Conservation (phyloP, 1,139 yeast genomes). For the Candida smagusa region DNA sequence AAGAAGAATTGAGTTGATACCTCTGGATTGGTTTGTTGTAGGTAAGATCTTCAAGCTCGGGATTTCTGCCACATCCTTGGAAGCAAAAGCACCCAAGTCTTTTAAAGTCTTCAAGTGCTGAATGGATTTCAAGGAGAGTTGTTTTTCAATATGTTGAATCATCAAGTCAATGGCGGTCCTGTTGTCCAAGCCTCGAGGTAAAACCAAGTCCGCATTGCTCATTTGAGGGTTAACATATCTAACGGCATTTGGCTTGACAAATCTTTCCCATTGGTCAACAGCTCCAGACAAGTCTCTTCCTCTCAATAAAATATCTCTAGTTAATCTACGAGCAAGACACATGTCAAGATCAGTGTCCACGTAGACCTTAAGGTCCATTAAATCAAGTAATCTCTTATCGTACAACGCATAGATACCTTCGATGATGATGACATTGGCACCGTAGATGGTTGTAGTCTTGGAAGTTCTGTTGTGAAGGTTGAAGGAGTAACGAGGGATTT, state of each 20-base stretch:
- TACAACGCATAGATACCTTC: conserved; percentile 90
- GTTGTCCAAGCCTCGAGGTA: conserved; percentile 88
- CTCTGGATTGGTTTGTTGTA: conserved; percentile 64
- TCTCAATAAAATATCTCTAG: conserved; percentile 80
- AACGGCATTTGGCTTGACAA: conserved; percentile 91
- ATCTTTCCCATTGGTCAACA: conserved; percentile 82
- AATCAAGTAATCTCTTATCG: conserved; percentile 61
- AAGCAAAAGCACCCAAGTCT: conserved; percentile 45
- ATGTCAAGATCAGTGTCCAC: conserved; percentile 94
- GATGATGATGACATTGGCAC: conserved; percentile 87
- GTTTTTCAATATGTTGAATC: conserved; percentile 75
- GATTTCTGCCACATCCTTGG: conserved; percentile 27
- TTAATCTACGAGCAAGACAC: conserved; percentile 82
- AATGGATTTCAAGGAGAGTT: conserved; percentile 59
- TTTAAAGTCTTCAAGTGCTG: conserved; percentile 62
- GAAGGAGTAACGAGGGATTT: conserved; percentile 87
- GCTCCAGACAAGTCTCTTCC: conserved; percentile 84
- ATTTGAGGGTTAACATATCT: conserved; percentile 73
- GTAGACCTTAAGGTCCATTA: conserved; percentile 84
- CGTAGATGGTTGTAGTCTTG: conserved; percentile 74
- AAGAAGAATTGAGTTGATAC: conserved; percentile 69
- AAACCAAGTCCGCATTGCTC: conserved; percentile 76
- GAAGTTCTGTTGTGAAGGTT: conserved; percentile 67
- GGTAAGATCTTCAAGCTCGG: conserved; percentile 42
- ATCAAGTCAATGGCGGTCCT: conserved; percentile 73